Base-by-base conservation (phyloP, 371 early-diverging fungal species). In the Actinomucor elegans region DNA sequence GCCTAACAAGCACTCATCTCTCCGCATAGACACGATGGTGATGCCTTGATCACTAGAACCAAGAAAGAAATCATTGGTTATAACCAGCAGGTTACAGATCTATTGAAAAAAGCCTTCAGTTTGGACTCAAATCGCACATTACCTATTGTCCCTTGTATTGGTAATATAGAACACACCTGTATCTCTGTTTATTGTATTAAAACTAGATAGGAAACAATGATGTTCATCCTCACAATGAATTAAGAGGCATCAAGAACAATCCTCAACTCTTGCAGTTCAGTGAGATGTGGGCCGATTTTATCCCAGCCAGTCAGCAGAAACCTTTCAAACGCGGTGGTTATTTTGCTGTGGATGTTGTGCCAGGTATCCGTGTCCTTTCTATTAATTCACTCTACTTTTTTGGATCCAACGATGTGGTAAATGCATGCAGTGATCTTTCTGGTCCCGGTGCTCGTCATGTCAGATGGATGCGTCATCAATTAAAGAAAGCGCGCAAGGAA, bases 321-420 rank as follows among this genome's bases (percentile, higher is more conserved):
- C 65, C 75, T 10, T 90, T 87, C 58, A 77, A 71, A 23, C 55
- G 69, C 14, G 88, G 87, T 26, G 90, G 90, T 10, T 91, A 90
- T 63, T 91, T 83, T 59, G 59, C 69, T 31, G 69, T 74, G 7
- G 81, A 86, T 41, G 75, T 90, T 21, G 69, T 71, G 6, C 74
- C 73, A 9, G 47, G 57, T 14, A 48, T 73, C 37, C 24, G 69
- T 7, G 80, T 80, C 12, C 65, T 89, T 14, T 74, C 87, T 5
- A 61, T 90, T 27, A 90, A 90, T 58, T 86, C 90, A 0, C 70
- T 90, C 10, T 89, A 82, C 48, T 87, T 89, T 62, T 86, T 79
- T 61, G 75, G 79, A 24, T 73, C 81, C 40, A 91, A 91, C 54
- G 73, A 78, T 41, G 80, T 80, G 3, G 83, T 85, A 5, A 77